Percentiles rank a stretch among this genome's conserved stretches.
Evolutionary conservation across 2,329 filamentous ascomycete genomes (phyloP).

Genomic region (Xylariaceae sp.): DNA sequence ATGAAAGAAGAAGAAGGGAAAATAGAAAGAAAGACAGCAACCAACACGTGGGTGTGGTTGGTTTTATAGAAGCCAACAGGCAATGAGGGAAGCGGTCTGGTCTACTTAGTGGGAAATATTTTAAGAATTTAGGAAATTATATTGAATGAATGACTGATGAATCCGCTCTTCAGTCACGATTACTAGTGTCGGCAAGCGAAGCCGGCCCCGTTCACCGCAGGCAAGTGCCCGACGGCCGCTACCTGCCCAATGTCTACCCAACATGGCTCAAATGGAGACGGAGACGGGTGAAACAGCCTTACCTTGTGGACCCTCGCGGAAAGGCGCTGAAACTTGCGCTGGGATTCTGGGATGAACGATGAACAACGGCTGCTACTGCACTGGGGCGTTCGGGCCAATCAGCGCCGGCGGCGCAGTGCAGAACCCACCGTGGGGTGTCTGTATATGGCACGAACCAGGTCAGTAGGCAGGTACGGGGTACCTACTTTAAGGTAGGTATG

Average conservation of each 20-base stretch:
- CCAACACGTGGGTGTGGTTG: constrained; percentile 4
- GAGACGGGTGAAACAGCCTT: constrained; percentile 5
- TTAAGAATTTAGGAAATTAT: too few relatives aligned
- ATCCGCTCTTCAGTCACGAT: constrained; percentile 8
- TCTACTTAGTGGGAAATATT: constrained; percentile 5
- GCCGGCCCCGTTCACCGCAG: constrained; percentile 18
- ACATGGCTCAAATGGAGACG: constrained; percentile 4
- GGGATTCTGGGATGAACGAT: constrained; percentile 17
- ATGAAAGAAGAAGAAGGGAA: not conserved
- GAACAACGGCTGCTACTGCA: constrained; percentile 17
- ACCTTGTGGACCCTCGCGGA: constrained; percentile 2
- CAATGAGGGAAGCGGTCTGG: not conserved
- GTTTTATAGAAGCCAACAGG: constrained; percentile 7
- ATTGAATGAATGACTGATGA: constrained; percentile 1
- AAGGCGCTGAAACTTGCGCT: constrained; percentile 10
- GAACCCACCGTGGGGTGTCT: constrained; percentile 13
- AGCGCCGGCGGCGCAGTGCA: constrained; percentile 4
- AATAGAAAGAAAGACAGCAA: not conserved
- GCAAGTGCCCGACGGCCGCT: not conserved
- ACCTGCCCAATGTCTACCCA: constrained; percentile 6
- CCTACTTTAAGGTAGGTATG: not conserved
- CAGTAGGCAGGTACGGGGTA: not conserved
- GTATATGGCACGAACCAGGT: not conserved
- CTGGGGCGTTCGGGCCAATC: constrained; percentile 9
- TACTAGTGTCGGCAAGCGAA: constrained; percentile 16